Base-by-base conservation (phyloP, 176 grass and related monocot genomes). In the Miscanthus lutarioriparius region DNA sequence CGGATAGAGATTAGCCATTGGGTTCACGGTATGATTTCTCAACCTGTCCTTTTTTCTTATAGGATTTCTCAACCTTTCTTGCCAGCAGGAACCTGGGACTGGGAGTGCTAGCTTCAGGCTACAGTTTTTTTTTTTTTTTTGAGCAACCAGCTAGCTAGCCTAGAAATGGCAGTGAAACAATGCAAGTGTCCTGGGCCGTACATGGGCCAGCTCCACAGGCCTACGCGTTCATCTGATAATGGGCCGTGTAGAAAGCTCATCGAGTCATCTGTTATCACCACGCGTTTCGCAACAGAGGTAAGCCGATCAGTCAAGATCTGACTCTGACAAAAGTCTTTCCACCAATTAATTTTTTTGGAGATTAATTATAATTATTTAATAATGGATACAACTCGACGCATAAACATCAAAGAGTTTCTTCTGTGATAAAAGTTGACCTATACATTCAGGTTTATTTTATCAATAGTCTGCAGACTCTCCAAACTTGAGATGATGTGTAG, bases 381-480 rank as follows among this genome's bases (percentile, higher is more conserved):
- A 74, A 30, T 49, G 25, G 3, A 27, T 47, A 32, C 44, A 9
- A 1, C 15, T 20, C 27, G 44, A 48, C 26, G 62, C 30, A 32
- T 74, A 49, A 49, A 49, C 71, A 49, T 8, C 4, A 13, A 67
- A 20, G 9, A 71, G 68, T 70, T 40, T 70, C 20, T 70, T 22
- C 9, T 23, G 27, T 77, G 45, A 70, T 15, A 87, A 56, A 23
- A 76, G 35, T 62, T 77, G 15, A 68, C 48, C 59, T 43, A 17
- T 8, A 37, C 40, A 44, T 79, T 67, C 25, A 48, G 1, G 10
- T 67, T 84, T 80, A 84, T 74, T 74, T 45, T 37, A 20, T 88
- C 80, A 25, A 17, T 35, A 49, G 71, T 48, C 13, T 7, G 11
- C 47, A 64, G 11, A 71, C 36, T 10, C 77, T 10, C 63, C 25